Evolutionary conservation across 306 rosid species (phyloP), one percentile per base, ranked within the genome.

Genomic region (Prunus kanzakura): DNA sequence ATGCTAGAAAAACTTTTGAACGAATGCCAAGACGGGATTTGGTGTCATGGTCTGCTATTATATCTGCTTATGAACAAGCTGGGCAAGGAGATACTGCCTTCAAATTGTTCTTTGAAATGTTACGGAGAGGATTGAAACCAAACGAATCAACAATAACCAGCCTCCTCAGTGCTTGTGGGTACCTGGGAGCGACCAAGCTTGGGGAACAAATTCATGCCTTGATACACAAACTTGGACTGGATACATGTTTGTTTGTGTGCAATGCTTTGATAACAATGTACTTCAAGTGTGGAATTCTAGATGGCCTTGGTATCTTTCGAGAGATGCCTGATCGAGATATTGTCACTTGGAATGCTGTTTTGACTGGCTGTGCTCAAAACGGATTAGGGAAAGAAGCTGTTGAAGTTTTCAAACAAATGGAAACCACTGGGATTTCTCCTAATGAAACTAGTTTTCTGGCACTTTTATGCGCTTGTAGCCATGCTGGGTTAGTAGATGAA

Each of bases 241-340:
- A 63, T 84, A 54, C 77, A 65, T 76, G 74, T 68, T 47, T 80
- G 69, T 67, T 67, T 43, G 79, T 71, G 23, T 71, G 72, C 47
- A 79, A 83, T 76, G 78, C 87, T 52, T 58, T 76, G 54, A 67
- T 80, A 62, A 76, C 82, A n/a, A 80, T 84, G 87, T 77, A 80
- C 77, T 84, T 80, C 69, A 80, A 68, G 76, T 80, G 87, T 72
- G 84, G 84, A 23, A 84, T 49, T 67, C 64, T 63, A 2, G 79
- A 76, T 67, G 82, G 84, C 50, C 56, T 83, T 72, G 25, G 55
- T 45, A 50, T 67, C 63, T 80, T 80, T 35, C 50, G 67, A 45
- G 76, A 79, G 78, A 80, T 83, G 84, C n/a, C 77, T 30, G 54
- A 38, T 27, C 67, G 64, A 22, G 84, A 80, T 58, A 64, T 66